Conservation (phyloP, 805 yeast genomes). For the Pichia heedii region DNA sequence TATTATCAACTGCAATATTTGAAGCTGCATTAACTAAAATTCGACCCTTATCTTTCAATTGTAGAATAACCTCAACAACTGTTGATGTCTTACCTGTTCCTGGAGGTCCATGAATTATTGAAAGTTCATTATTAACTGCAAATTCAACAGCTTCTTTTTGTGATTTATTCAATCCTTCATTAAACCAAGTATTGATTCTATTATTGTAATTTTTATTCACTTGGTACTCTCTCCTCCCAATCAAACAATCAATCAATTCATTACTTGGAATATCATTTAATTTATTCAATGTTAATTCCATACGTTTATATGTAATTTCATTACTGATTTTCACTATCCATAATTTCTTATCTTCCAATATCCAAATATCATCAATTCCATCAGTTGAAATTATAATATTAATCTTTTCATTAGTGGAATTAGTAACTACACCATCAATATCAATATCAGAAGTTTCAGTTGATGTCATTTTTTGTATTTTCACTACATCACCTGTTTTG, state of each 20-base stretch:
- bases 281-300: conserved; percentile 69
- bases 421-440: conserved; percentile 60
- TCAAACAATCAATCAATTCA: conserved; percentile 33
- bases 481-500: conserved; percentile 71
- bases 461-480: conserved; percentile 35
- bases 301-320: conserved; percentile 64
- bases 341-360: conserved; percentile 23
- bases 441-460: conserved; percentile 22
- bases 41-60: conserved; percentile 31
- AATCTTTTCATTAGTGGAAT: conserved; percentile 37
- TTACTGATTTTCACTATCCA: conserved; percentile 66
- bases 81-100: conserved; percentile 86
- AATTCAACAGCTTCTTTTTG: conserved; percentile 67
- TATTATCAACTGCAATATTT: conserved; percentile 85
- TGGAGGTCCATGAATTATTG: conserved; percentile 71
- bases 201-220: conserved; percentile 26
- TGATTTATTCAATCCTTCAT: conserved; percentile 48
- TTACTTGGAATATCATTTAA: conserved; percentile 38
- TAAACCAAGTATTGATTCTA: conserved; percentile 23
- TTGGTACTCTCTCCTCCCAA: conserved; percentile 26
- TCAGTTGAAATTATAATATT: conserved; percentile 42
- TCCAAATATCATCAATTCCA: conserved; percentile 2
- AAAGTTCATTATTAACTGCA: conserved; percentile 46
- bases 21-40: conserved; percentile 92
- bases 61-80: conserved; percentile 70